Evolutionary conservation across 208 protist species (phyloP).

Genomic region (Endotrypanum monterogeii): DNA sequence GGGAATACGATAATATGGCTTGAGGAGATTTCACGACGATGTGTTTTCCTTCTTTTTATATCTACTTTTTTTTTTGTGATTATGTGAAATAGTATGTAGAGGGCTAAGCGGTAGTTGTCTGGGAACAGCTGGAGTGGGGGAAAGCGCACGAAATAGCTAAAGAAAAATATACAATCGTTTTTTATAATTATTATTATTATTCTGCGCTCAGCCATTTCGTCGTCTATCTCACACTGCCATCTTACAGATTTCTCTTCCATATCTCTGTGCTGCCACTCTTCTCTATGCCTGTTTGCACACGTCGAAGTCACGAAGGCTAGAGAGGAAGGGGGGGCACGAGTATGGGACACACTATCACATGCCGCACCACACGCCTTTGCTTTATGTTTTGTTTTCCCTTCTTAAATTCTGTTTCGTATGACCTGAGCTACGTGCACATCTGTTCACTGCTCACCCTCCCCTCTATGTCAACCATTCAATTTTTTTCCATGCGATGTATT

Average conservation of each 20-base stretch:
- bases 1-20: too few species aligned
- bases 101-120: background rate
- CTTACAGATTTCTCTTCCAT: background rate
- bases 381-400: slow-evolving; percentile 3
- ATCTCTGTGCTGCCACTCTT: background rate
- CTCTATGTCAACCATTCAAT: background rate
- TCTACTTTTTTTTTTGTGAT: too few species aligned
- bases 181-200: too few species aligned
- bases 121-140: background rate
- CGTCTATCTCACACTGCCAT: background rate
- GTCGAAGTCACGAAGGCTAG: background rate
- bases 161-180: too few species aligned
- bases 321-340: background rate
- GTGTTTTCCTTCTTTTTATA: too few species aligned
- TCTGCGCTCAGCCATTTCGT: too few species aligned
- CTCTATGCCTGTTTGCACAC: background rate
- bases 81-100: background rate
- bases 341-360: background rate
- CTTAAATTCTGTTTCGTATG: background rate
- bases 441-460: background rate
- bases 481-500: background rate
- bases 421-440: too few species aligned
- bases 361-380: background rate
- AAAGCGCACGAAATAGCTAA: background rate
- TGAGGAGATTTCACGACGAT: too few species aligned